Conservation (phyloP, 495 filamentous ascomycete genomes). For the Bryoglossum gracile region DNA sequence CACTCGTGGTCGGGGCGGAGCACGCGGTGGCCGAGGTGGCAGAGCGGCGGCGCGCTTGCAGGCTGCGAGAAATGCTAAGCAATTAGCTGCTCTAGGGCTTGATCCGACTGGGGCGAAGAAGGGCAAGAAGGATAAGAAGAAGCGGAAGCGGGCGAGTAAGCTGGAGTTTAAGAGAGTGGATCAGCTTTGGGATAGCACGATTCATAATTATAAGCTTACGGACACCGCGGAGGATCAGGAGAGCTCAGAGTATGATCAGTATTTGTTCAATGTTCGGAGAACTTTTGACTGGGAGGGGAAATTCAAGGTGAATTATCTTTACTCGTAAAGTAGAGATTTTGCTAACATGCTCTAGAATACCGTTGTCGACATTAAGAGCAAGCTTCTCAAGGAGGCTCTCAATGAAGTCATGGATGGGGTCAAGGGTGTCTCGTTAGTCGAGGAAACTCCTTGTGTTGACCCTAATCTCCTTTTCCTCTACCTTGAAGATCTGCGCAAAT, state of each 20-base stretch:
- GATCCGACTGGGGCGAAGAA: slow-evolving; percentile 23
- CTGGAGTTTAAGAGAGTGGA: slow-evolving; percentile 84
- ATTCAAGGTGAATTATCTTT: slow-evolving; percentile 40
- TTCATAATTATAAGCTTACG: slow-evolving; percentile 76
- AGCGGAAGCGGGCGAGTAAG: slow-evolving; percentile 50
- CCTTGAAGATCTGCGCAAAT: slow-evolving; percentile 64
- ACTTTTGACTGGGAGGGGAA: slow-evolving; percentile 87
- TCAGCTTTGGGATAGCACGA: slow-evolving; percentile 71
- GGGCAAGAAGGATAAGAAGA: slow-evolving; percentile 26
- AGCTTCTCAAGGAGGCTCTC: slow-evolving; percentile 64
- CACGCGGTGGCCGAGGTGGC: slow-evolving; percentile 13
- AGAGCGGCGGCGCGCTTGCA: slow-evolving; percentile 10
- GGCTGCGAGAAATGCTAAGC: slow-evolving; percentile 14
- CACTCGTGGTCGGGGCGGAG: slow-evolving; percentile 1
- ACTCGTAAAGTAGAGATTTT: background rate
- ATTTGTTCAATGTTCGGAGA: slow-evolving; percentile 78
- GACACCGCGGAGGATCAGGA: slow-evolving; percentile 68
- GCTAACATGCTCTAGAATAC: slow-evolving; percentile 16
- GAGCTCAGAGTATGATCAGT: slow-evolving; percentile 74
- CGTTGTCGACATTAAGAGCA: slow-evolving; percentile 81
- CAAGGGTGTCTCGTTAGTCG: slow-evolving; percentile 72
- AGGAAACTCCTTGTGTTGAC: slow-evolving; percentile 71
- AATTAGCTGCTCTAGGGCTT: slow-evolving; percentile 19
- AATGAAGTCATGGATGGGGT: slow-evolving; percentile 72
- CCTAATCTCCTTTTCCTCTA: slow-evolving; percentile 89